phyloP scores from a whole-genome alignment of 2,329 filamentous ascomycete genomes.

The Pezizomycotina sp. region DNA sequence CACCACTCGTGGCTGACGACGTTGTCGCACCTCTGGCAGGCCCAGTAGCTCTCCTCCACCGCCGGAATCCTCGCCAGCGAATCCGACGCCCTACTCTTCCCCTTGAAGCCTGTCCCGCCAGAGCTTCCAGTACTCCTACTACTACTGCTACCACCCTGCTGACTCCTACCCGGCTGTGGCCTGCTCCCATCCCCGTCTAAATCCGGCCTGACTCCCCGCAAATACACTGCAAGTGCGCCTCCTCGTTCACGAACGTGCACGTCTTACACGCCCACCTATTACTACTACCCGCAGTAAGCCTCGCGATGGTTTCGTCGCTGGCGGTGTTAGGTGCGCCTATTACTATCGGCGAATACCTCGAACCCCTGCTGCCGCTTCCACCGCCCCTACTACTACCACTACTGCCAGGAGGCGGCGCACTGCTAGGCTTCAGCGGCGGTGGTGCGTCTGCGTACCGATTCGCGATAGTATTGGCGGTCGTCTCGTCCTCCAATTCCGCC shows the following conservation, averaged over 20 bases:
- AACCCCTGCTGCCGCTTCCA: background rate
- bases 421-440: too few species aligned
- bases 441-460: too few species aligned
- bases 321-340: background rate
- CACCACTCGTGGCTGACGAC: constrained; percentile 17
- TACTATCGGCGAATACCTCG: background rate
- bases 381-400: constrained; percentile 1
- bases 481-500: constrained; percentile 43
- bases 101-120: constrained; percentile 11
- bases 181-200: constrained; percentile 10
- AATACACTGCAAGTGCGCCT: constrained; percentile 17
- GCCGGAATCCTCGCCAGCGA: constrained; percentile 3
- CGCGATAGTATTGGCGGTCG: too few species aligned
- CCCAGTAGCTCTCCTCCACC: constrained; percentile 6
- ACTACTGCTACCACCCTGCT: constrained; percentile 12
- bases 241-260: constrained; percentile 15
- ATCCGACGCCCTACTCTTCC: constrained; percentile 2
- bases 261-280: constrained; percentile 10
- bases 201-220: too few species aligned
- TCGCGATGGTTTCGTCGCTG: background rate
- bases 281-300: constrained; percentile 4
- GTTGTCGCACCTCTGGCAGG: constrained; percentile 8
- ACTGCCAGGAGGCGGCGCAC: constrained; percentile 6
- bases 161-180: constrained; percentile 5
- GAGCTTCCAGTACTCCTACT: too few species aligned